These are phyloP conservation scores for Castanea crenata DNA, from an alignment of 306 rosid genomes.

Conservation along the genomic window DNA sequence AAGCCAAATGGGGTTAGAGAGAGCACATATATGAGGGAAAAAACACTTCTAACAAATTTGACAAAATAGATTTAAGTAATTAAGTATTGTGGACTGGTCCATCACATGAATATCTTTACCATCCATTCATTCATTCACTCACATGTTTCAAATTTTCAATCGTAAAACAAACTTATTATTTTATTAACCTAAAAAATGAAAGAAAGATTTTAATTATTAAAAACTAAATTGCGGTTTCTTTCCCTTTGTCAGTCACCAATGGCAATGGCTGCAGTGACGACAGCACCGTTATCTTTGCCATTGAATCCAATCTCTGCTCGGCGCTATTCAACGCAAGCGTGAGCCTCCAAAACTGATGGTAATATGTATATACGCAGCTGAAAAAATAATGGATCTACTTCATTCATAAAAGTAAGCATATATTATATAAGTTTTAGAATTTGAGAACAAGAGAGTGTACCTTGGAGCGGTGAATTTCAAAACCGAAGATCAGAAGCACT, in stretches of 20 bases:
- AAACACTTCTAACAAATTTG: background rate
- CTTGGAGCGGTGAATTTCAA: no score
- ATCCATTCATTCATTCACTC: no score
- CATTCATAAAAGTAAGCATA: no score
- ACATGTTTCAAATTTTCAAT: no score
- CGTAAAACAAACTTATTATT: background rate
- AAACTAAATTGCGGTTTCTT: background rate
- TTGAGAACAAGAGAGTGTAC: no score
- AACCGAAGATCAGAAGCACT: no score
- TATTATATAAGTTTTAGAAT: no score
- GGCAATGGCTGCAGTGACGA: conserved; percentile 32
- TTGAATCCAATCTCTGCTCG: conserved; percentile 15
- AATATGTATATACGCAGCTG: no score
- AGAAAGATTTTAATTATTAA: background rate
- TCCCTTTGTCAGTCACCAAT: conserved; percentile 11
- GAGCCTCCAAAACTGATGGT: background rate
- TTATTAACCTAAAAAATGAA: background rate
- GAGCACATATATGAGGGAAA: background rate
- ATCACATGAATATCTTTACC: background rate
- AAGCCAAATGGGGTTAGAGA: conserved; percentile 7
- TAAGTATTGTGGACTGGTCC: background rate
- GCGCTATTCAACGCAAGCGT: conserved; percentile 17
- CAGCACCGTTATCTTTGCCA: conserved; percentile 26
- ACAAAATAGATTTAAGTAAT: background rate
- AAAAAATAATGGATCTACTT: no score